phyloP scores from a whole-genome alignment of 75 land plant genomes.

The Cunninghamia lanceolata region DNA sequence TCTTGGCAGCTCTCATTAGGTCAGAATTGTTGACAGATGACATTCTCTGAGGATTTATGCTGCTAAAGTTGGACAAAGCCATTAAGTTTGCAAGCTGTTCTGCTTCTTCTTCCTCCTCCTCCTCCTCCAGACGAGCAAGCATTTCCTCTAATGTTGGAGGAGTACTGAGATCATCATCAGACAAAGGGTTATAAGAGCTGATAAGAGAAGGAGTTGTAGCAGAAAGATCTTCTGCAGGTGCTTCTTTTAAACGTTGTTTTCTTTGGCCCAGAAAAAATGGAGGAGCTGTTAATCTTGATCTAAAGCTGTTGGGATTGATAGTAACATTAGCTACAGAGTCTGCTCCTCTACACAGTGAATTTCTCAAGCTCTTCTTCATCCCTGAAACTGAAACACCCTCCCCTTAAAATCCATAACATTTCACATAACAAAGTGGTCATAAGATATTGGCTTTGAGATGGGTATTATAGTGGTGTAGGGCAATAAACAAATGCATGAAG shows the following conservation, averaged over 20 bases:
- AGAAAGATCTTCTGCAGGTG: not conserved
- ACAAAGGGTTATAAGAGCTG: conserved; percentile 1
- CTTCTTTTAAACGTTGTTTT: not conserved
- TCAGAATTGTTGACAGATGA: conserved; percentile 67
- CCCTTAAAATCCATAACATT: not conserved
- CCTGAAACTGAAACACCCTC: not conserved
- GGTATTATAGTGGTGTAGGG: not conserved
- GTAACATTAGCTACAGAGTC: not conserved
- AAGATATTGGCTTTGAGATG: not conserved
- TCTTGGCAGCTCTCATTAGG: conserved; percentile 52
- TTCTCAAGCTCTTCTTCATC: not conserved
- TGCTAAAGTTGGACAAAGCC: not conserved
- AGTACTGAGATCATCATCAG: conserved; percentile 2
- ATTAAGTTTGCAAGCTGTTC: conserved; percentile 4
- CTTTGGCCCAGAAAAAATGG: not conserved
- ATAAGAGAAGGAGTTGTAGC: conserved; percentile 9
- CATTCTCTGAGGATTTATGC: conserved; percentile 28
- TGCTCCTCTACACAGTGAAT: conserved; percentile 9
- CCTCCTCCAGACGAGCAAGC: conserved; percentile 54
- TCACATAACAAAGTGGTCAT: not conserved
- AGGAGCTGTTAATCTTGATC: not conserved
- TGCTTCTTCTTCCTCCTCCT: conserved; percentile 40
- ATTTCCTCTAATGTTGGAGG: conserved; percentile 59
- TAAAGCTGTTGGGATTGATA: not conserved
- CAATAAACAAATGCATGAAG: not conserved